These are phyloP conservation scores for Tremellales sp. DNA, from an alignment of 1,284 basidiomycete species.

Conservation along the genomic window DNA sequence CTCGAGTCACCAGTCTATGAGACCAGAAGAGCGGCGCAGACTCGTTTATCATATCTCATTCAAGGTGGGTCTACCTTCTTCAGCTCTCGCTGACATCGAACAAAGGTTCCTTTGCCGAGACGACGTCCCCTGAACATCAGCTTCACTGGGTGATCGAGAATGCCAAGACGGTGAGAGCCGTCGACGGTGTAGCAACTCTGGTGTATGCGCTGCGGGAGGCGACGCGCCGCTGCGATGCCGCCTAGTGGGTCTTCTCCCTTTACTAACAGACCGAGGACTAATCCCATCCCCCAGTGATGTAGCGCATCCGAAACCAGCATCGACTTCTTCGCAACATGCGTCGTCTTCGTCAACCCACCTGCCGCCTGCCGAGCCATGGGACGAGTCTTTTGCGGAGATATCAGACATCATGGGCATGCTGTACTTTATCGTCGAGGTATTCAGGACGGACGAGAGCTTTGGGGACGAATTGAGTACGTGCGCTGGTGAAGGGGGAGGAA, in stretches of 20 bases:
- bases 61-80: slow-evolving; percentile 60
- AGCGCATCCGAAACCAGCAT: slow-evolving; percentile 9
- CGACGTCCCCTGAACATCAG: slow-evolving; percentile 86
- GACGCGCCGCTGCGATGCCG: slow-evolving; percentile 66
- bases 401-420: slow-evolving; percentile 88
- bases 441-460: slow-evolving; percentile 86
- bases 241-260: slow-evolving; percentile 23
- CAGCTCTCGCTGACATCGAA: background rate
- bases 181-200: slow-evolving; percentile 79
- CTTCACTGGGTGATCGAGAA: slow-evolving; percentile 95
- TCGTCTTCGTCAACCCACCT: slow-evolving; percentile 3
- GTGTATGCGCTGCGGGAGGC: slow-evolving; percentile 88
- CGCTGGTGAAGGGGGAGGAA: background rate
- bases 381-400: slow-evolving; percentile 67
- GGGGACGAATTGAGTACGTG: slow-evolving; percentile 89
- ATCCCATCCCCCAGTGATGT: slow-evolving; percentile 13
- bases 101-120: slow-evolving; percentile 85
- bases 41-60: slow-evolving; percentile 78
- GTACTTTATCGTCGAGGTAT: slow-evolving; percentile 88
- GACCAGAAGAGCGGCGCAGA: slow-evolving; percentile 78
- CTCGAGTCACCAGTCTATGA: slow-evolving; percentile 81
- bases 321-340: background rate
- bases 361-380: slow-evolving; percentile 33
- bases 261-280: background rate
- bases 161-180: slow-evolving; percentile 75